A percentile compares a stretch with the other conserved stretches of the same genome.
Evolutionary conservation across 208 protist species (phyloP).

Genomic region (Strigomonas culicis): DNA sequence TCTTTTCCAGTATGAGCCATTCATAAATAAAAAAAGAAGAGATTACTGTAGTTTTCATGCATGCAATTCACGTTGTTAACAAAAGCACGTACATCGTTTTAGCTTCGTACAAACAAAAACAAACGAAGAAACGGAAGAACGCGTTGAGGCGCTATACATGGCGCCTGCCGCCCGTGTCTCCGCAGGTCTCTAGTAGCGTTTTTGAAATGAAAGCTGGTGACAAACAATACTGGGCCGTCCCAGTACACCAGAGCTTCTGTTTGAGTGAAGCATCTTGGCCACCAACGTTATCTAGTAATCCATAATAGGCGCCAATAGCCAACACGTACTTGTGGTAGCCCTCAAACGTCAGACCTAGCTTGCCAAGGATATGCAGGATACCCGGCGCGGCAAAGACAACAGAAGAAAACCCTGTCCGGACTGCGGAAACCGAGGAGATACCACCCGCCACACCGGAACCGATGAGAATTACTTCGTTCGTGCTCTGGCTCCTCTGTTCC

Average conservation of each 20-base stretch:
- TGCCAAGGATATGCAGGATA: slow-evolving; percentile 39
- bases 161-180: slow-evolving; percentile 21
- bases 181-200: slow-evolving; percentile 27
- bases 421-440: slow-evolving; percentile 37
- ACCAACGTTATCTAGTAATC: slow-evolving; percentile 47
- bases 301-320: slow-evolving; percentile 37
- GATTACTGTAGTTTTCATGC: neutral
- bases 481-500: slow-evolving; percentile 14
- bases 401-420: slow-evolving; percentile 25
- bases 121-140: neutral
- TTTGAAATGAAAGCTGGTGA: slow-evolving; percentile 38
- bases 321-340: slow-evolving; percentile 54
- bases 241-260: slow-evolving; percentile 40
- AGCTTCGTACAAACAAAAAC: slow-evolving; percentile 2
- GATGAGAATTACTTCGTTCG: slow-evolving; percentile 28
- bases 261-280: slow-evolving; percentile 45
- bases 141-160: neutral
- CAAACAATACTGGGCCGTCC: slow-evolving; percentile 27
- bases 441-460: slow-evolving; percentile 49
- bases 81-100: no score
- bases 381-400: slow-evolving; percentile 61
- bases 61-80: neutral
- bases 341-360: slow-evolving; percentile 20
- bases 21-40: neutral
- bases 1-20: no score